phyloP scores from a whole-genome alignment of 495 filamentous ascomycete species.

The Xylaria castorea region DNA sequence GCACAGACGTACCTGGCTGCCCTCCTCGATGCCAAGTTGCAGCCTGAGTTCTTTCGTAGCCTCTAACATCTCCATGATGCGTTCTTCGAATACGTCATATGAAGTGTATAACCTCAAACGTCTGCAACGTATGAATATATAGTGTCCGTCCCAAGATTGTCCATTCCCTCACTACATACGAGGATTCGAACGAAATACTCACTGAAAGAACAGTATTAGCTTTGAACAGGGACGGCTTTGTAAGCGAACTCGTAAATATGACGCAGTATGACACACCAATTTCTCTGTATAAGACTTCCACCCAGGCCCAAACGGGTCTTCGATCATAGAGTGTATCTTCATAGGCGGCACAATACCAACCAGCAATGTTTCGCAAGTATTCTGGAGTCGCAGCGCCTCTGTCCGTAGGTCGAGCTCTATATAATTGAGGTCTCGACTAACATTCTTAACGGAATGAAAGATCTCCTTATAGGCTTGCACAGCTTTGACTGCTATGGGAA shows the following conservation, averaged over 20 bases:
- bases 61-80: not conserved
- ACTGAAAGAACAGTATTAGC: not conserved
- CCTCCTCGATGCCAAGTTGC: not conserved
- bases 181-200: not conserved
- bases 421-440: not conserved
- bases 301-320: slow-evolving; percentile 2
- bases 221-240: not conserved
- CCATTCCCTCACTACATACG: not conserved
- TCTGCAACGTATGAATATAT: not conserved
- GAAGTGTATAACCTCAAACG: not conserved
- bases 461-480: not conserved
- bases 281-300: not conserved
- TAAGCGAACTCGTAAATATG: not conserved
- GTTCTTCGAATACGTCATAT: not conserved
- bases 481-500: slow-evolving; percentile 2
- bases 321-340: not conserved
- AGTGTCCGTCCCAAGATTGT: not conserved
- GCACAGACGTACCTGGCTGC: not conserved
- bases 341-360: not conserved
- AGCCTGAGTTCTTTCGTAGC: not conserved
- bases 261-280: not conserved
- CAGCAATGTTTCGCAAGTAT: not conserved
- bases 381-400: not conserved
- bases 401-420: not conserved
- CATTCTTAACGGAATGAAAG: not conserved